Percentiles rank a stretch among this genome's conserved stretches.
Evolutionary conservation across 129 eudicot genomes (phyloP).

Genomic region (Chrysanthemum makinoi): DNA sequence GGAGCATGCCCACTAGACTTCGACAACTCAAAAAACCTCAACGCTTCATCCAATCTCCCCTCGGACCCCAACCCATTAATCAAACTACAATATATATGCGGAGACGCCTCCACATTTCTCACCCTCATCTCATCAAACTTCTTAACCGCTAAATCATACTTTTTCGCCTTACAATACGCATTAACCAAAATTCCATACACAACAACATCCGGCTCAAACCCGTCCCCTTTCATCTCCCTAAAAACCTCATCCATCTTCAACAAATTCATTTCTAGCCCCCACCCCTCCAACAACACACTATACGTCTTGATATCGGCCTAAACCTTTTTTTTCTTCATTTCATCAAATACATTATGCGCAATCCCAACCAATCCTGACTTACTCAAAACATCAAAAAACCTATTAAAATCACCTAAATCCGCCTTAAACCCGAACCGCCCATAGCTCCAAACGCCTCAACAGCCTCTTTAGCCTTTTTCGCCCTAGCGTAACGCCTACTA

Average conservation of each 20-base stretch:
- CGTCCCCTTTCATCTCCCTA: conserved; percentile 69
- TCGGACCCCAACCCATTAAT: conserved; percentile 78
- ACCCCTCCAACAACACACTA: conserved; percentile 75
- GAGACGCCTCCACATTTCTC: conserved; percentile 50
- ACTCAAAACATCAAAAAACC: conserved; percentile 64
- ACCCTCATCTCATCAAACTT: conserved; percentile 64
- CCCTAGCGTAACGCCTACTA: conserved; percentile 72
- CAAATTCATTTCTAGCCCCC: conserved; percentile 73
- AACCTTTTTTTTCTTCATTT: conserved; percentile 71
- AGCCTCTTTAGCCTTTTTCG: conserved; percentile 69
- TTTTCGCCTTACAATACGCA: conserved; percentile 69
- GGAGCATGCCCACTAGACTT: conserved; percentile 48
- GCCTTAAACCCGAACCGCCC: conserved; percentile 63
- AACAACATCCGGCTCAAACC: conserved; percentile 82
- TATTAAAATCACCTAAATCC: conserved; percentile 59
- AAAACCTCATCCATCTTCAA: conserved; percentile 64
- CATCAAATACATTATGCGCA: conserved; percentile 81
- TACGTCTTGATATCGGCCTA: conserved; percentile 62
- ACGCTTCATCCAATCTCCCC: conserved; percentile 54
- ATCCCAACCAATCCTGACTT: conserved; percentile 63
- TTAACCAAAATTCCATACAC: conserved; percentile 78
- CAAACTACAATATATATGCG: conserved; percentile 89
- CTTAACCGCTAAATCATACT: conserved; percentile 52
- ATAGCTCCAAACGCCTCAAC: conserved; percentile 68
- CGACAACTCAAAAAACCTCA: conserved; percentile 60